Base-by-base conservation (phyloP, 148 eudicot genomes). In the Polygonum aviculare region DNA sequence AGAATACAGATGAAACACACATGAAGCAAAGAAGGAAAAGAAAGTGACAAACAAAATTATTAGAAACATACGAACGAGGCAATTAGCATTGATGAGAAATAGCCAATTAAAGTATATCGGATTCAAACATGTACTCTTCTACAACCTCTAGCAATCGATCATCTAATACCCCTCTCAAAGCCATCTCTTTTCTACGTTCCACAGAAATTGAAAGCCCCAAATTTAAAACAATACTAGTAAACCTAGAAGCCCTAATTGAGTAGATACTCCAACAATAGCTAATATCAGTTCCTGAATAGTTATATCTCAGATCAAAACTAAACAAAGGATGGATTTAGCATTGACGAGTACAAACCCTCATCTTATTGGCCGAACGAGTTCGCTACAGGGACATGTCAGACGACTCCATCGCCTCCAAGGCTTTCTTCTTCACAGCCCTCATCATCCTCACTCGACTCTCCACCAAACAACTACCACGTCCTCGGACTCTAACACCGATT, bases 121-220 rank as follows among this genome's bases (percentile, higher is more conserved):
- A 75, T 60, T 87, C 83, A 75, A 95, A 92, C 80, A 85, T 92
- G 87, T 92, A 95, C 71, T 95, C 98, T 79, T 92, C 96, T 35
- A 93, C 90, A 78, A 95, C 96, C 76, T 95, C 98, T 6, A 92
- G 94, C 47, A 95, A 79, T 97, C 98, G 92, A 89, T 95, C 98
- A 33, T 92, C 87, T 83, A 95, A 83, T 54, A 92, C 78, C 41
- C 89, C 97, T 81, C 98, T 88, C 98, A 92, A 74, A 97, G 97
- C 75, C 94, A 86, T 79, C 98, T 89, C 75, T 86, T 90, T 22
- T 78, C 80, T 65, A 90, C 90, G 73, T 74, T 82, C 98, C 92
- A 79, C 78, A 84, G 1, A 75, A 7, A 75, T 75, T 63, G 60
- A 76, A 26, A 78, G 71, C 59, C 57, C 54, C 72, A 39, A 75